Evolutionary conservation across 352 stramenopile genomes (phyloP), one percentile per base, ranked within the genome.

Genomic region (Elongisporangium undulatum): DNA sequence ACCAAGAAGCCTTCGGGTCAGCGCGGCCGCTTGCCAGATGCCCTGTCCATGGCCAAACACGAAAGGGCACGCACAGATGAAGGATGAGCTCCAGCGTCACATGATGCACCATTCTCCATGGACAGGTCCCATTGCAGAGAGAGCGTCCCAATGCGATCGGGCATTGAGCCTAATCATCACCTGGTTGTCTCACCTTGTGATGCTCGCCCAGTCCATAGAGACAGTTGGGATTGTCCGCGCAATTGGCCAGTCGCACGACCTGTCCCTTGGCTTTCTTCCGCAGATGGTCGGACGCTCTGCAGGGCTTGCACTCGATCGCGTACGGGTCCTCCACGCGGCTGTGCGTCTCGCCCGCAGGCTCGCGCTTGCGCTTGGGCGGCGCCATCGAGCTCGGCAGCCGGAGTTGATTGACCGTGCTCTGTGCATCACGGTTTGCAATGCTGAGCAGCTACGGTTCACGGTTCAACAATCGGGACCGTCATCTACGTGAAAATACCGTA

Each of bases 191-290:
- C 61, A 87, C 79, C 66, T 87, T 75, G 16, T 86, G 71, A 60
- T 75, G 67, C 69, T 95, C 86, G 48, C 88, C 88, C 10, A 96
- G 69, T 3, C 88, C 88, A 29, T 79, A 96, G 48, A 95, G 73
- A 55, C 86, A 95, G 64, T 95, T 95, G 59, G 86, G 86, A 56
- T 96, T 96, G 56, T 89, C 69, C 2, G 57, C 64, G 63, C 88
- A 96, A 62, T 95, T 96, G 57, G 69, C 68, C 17, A 79, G 8
- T 29, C 23, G 39, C 15, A 77, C 65, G 0, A 53, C 17, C 3
- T 53, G 49, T 22, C 55, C 61, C 48, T 81, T 80, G 59, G 50
- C 65, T 55, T 85, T 82, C 64, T 81, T 81, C 34, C 68, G 70
- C 62, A 81, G 76, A 60, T 94, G 85, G 61, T 91, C 80, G 0